Base-by-base conservation (phyloP, 768 basidiomycete species). In the Xerocomellus intermedius region DNA sequence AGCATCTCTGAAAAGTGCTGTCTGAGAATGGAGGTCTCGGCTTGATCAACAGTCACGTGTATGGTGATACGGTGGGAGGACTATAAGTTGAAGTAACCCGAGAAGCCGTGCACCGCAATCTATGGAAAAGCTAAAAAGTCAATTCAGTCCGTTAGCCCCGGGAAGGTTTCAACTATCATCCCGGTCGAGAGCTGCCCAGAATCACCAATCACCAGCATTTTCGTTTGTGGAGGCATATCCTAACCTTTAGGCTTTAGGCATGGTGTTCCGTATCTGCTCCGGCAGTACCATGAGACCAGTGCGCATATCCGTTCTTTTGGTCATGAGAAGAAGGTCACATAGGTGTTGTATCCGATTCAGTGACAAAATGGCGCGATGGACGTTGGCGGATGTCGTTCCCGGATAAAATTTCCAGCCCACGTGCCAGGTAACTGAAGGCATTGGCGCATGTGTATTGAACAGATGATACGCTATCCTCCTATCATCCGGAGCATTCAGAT, bases 181-280 rank as follows among this genome's bases (percentile, higher is more conserved):
- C 54, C 28, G 60, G 69, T 42, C 63, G 65, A 35, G 48, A 78
- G 70, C 22, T 30, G n/a, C 30, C 24, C 38, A 44, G 13, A 44
- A 13, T 24, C 24, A 19, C 24, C 24, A 3, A 13, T 26, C 19
- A 28, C n/a, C 24, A 19, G 24, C 19, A 19, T 26, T 26, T 14
- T 9, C 5, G 8, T 19, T 8, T 4, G 28, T 28, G n/a, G 42
- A 14, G 41, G 42, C 7, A 10, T 13, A 13, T n/a, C n/a, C 19
- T 21, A 2, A 14, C 13, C 24, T 24, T 24, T 24, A 24, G 24
- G 24, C 5, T 19, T n/a, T 8, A 30, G 19, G 8, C n/a, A 19
- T 30, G 8, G 8, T 19, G 7, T 46, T 45, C 8, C 8, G 16
- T 6, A 5, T 21, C 28, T 16, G 30, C 13, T 9, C 8, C 1